Base-by-base conservation (phyloP, 805 yeast genomes). In the Yamadazyma laniorum region DNA sequence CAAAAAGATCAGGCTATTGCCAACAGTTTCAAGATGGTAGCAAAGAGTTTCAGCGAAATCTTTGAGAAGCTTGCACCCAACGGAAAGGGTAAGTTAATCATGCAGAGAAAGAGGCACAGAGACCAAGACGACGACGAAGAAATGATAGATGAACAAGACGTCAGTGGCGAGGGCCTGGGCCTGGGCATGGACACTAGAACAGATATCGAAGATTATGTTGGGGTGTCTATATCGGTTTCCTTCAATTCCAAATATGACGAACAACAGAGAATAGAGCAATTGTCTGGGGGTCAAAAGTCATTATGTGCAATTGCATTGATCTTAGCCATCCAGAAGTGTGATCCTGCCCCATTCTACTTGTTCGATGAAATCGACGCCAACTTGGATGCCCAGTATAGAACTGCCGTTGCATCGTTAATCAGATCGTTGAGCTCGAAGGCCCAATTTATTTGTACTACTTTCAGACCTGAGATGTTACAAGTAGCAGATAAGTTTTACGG, bases 351-450 rank as follows among this genome's bases (percentile, higher is more conserved):
- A 34, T 93, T 93, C 59, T 93, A 93, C 56, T 63, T 93, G 32
- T 91, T 93, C 60, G 99, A 93, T 61, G 99, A 93, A 65, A 84
- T 93, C 42, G 99, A 93, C 64, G 97, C 98, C 4, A 93, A 91
- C 50, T 70, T 93, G 45, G 99, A 93, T 61, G 79, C 95, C 2
- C 96, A 86, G 53, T 91, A 90, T 55, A 75, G 99, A 52, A 75
- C 85, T 0, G 79, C 96, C 0, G 95, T 93, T 15, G 96, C 98
- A 0, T 63, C 70, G 23, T 65, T 86, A 68, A 80, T 93, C 38
- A 71, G 77, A 47, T 71, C 75, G 25, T 62, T 90, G 38, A 77
- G 96, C 15, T 32, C 37, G 18, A 62, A 72, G 38, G 95, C 95
- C 11, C 99, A 93, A 61, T 93, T 91, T 54, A 88, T 93, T 26